These are phyloP conservation scores for Abrus precatorius DNA, from an alignment of 306 rosid species.

Conservation along the genomic window DNA sequence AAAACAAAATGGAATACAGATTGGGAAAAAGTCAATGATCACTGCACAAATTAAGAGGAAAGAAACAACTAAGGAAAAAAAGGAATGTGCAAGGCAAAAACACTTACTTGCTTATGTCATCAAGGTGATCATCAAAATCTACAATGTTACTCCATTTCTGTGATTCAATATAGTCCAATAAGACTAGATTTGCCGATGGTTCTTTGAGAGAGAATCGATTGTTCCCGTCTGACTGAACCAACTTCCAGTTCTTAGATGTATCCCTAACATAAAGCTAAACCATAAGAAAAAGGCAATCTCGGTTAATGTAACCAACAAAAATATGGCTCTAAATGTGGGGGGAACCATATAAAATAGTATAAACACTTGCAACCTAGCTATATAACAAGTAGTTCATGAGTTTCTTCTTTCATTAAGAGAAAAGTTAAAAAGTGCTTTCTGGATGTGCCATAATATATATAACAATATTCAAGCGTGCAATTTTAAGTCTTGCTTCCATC, in stretches of 20 bases:
- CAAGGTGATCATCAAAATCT: constrained; percentile 95
- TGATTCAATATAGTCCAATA: constrained; percentile 78
- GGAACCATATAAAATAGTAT: constrained; percentile 20
- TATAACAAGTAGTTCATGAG: not conserved
- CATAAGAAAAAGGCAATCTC: constrained; percentile 35
- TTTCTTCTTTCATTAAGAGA: not conserved
- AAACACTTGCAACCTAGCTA: not conserved
- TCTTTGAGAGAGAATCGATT: constrained; percentile 70
- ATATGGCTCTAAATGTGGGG: constrained; percentile 16
- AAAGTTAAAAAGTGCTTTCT: not conserved
- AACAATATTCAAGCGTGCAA: not conserved
- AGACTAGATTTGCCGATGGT: constrained; percentile 84
- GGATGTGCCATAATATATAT: not conserved
- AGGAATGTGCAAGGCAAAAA: constrained; percentile 2
- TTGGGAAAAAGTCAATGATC: constrained; percentile 20
- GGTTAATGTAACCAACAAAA: constrained; percentile 48
- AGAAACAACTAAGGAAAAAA: constrained; percentile 22
- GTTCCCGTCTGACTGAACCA: constrained; percentile 72
- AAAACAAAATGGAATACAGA: constrained; percentile 36
- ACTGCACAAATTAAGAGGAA: not conserved
- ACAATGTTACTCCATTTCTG: constrained; percentile 83
- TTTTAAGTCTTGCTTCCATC: constrained; percentile 24
- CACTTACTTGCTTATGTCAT: constrained; percentile 92
- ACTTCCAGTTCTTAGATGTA: constrained; percentile 88
- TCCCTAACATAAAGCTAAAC: constrained; percentile 85